Evolutionary conservation across 257 asterid species (phyloP).

Genomic region (Fraxinus excelsior): DNA sequence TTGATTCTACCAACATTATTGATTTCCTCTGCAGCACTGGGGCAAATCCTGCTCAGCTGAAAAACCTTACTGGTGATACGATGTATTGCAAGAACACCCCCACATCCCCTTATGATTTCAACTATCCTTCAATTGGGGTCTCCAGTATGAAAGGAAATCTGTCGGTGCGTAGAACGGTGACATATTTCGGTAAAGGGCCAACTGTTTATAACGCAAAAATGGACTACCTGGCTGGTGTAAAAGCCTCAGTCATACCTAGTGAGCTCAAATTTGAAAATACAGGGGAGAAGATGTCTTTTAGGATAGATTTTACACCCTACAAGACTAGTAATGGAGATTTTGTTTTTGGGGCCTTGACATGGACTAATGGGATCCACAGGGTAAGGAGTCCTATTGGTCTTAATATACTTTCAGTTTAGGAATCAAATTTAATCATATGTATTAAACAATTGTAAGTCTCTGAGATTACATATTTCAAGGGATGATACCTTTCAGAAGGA

Average conservation of each 20-base stretch:
- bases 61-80: constrained; percentile 45
- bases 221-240: constrained; percentile 47
- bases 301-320: constrained; percentile 38
- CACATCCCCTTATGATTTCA: constrained; percentile 41
- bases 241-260: constrained; percentile 45
- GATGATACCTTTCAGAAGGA: neutral
- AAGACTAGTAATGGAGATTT: constrained; percentile 40
- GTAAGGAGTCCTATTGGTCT: constrained; percentile 60
- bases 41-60: constrained; percentile 53
- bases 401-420: constrained; percentile 38
- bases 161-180: constrained; percentile 53
- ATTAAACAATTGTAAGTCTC: neutral
- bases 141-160: constrained; percentile 46
- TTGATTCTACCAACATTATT: constrained; percentile 36
- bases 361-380: constrained; percentile 53
- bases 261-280: constrained; percentile 31
- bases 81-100: constrained; percentile 37
- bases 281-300: constrained; percentile 44
- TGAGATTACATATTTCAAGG: neutral
- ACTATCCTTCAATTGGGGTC: constrained; percentile 67
- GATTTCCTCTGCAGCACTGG: constrained; percentile 62
- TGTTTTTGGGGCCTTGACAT: constrained; percentile 51
- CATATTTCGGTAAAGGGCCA: constrained; percentile 52
- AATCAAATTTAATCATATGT: neutral
- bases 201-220: constrained; percentile 41